Percentiles rank a stretch among this genome's conserved stretches.
These are phyloP conservation scores for Sugiyamaella floridensis DNA, from an alignment of 805 yeast genomes.

Conservation along the genomic window DNA sequence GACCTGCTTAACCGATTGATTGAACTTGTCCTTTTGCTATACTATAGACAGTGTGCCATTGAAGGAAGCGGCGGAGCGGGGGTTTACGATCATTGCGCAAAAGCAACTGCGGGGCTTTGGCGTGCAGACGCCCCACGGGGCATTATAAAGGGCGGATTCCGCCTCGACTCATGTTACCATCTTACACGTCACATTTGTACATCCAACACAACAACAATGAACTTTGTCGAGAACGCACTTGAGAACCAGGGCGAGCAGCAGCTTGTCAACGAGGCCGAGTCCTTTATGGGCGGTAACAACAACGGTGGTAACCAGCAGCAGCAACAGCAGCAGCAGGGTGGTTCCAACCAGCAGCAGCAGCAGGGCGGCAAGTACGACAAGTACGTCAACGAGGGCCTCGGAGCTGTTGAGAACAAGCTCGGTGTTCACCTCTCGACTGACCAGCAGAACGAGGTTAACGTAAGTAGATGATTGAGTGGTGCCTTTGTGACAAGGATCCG, in stretches of 20 bases:
- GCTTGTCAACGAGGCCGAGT: slow-evolving; percentile 4
- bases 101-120: no score
- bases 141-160: background rate
- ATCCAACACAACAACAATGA: slow-evolving; percentile 12
- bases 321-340: slow-evolving; percentile 9
- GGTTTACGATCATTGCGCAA: no score
- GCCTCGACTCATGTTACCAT: background rate
- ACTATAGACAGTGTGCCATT: no score
- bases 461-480: slow-evolving; percentile 4
- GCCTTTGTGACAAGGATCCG: background rate
- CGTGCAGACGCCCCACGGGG: no score
- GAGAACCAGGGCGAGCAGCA: slow-evolving; percentile 11
- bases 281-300: slow-evolving; percentile 9
- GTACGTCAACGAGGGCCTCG: slow-evolving; percentile 29
- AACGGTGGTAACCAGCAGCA: slow-evolving; percentile 1
- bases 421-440: slow-evolving; percentile 13
- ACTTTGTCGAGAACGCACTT: slow-evolving; percentile 13
- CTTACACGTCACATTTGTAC: background rate
- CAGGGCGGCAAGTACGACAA: slow-evolving; percentile 22
- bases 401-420: slow-evolving; percentile 18
- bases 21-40: no score
- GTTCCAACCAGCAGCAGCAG: slow-evolving; percentile 6
- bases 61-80: no score
- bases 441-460: slow-evolving; percentile 14
- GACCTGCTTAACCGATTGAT: no score